A percentile compares a stretch with the other conserved stretches of the same genome.
phyloP scores from a whole-genome alignment of 2,329 filamentous ascomycete genomes.

The Exophiala spinifera region DNA sequence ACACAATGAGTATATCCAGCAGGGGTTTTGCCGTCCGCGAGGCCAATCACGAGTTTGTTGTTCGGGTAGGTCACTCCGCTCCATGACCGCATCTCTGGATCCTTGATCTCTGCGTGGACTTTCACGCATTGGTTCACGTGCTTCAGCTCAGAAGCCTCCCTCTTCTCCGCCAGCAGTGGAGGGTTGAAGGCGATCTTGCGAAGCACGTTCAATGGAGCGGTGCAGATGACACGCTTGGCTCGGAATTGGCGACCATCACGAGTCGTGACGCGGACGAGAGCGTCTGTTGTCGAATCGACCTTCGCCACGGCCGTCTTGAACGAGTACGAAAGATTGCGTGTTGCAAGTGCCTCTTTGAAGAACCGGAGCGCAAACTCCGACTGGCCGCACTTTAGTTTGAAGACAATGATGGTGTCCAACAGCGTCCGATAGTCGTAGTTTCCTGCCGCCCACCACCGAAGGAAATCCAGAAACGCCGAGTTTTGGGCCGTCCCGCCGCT shows the following conservation, averaged over 20 bases:
- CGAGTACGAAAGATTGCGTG: conserved; percentile 40
- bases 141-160: conserved; percentile 37
- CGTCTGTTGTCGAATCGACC: conserved; percentile 31
- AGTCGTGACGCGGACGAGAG: conserved; percentile 38
- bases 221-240: conserved; percentile 39
- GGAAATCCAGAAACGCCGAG: conserved; percentile 47
- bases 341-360: conserved; percentile 43
- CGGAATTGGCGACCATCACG: conserved; percentile 33
- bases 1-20: conserved; percentile 50
- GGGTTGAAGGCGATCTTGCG: conserved; percentile 43
- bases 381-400: conserved; percentile 46
- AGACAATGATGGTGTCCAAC: conserved; percentile 41
- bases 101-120: conserved; percentile 45
- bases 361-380: conserved; percentile 46
- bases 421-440: conserved; percentile 43
- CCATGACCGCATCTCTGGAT: conserved; percentile 44
- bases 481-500: conserved; percentile 45
- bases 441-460: conserved; percentile 49
- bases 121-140: conserved; percentile 49
- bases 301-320: conserved; percentile 41
- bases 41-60: conserved; percentile 44
- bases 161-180: conserved; percentile 37
- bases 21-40: conserved; percentile 47
- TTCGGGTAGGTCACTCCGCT: conserved; percentile 44
- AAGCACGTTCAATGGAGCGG: conserved; percentile 47